These are phyloP conservation scores for Globisporangium camurandrum DNA, from an alignment of 352 stramenopile genomes.

Conservation along the genomic window DNA sequence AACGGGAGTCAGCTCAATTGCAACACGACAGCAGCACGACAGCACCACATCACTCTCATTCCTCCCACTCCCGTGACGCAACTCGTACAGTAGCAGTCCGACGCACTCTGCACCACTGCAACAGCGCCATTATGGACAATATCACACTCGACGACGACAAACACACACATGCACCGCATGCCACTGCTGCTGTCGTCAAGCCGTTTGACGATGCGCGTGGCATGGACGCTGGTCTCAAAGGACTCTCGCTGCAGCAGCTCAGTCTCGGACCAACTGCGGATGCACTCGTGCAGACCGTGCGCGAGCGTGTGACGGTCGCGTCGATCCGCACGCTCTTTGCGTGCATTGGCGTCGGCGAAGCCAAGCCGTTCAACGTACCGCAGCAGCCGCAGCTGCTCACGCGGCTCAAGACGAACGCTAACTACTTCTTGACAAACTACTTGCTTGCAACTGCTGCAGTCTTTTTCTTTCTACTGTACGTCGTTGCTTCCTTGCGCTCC, in stretches of 20 bases:
- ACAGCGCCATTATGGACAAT: too few species aligned
- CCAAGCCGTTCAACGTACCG: slow-evolving; percentile 48
- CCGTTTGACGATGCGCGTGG: too few species aligned
- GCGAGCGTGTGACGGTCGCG: slow-evolving; percentile 31
- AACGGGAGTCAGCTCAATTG: too few species aligned
- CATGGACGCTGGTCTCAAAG: slow-evolving; percentile 6
- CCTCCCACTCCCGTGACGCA: too few species aligned
- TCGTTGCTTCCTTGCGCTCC: neutral
- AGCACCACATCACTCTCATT: too few species aligned
- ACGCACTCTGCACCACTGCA: too few species aligned
- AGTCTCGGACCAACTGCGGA: slow-evolving; percentile 19
- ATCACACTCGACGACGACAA: too few species aligned
- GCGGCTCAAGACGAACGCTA: slow-evolving; percentile 61
- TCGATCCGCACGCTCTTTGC: slow-evolving; percentile 55
- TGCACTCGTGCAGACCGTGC: slow-evolving; percentile 29
- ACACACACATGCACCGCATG: too few species aligned
- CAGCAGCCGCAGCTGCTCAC: slow-evolving; percentile 31
- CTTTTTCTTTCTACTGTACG: slow-evolving; percentile 8
- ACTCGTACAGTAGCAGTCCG: too few species aligned
- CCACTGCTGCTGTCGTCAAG: too few species aligned
- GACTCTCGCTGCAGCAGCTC: slow-evolving; percentile 14
- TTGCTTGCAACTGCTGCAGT: slow-evolving; percentile 21
- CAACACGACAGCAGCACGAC: too few species aligned
- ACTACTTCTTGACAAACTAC: slow-evolving; percentile 77
- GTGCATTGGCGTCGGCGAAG: slow-evolving; percentile 57